phyloP scores from a whole-genome alignment of 257 asterid genomes.

The Solanum rostratum region DNA sequence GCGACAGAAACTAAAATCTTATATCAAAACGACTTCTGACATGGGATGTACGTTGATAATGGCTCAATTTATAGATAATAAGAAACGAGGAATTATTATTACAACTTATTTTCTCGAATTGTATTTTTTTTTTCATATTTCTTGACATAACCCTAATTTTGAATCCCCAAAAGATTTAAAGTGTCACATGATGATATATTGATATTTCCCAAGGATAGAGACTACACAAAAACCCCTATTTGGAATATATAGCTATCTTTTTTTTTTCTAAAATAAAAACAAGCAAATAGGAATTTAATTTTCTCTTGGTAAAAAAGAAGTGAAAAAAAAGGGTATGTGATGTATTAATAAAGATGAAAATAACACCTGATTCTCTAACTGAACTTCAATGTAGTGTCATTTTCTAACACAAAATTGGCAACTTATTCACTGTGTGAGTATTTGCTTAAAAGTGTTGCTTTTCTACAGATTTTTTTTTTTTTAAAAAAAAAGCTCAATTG shows the following conservation, averaged over 20 bases:
- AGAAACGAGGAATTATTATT: background rate
- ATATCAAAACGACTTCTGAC: background rate
- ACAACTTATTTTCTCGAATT: background rate
- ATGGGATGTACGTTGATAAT: background rate
- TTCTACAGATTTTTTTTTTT: no score
- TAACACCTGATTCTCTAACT: slow-evolving; percentile 19
- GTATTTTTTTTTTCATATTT: background rate
- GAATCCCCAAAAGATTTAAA: background rate
- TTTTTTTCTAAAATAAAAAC: background rate
- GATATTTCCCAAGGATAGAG: slow-evolving; percentile 12
- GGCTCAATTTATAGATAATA: background rate
- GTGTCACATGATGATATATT: slow-evolving; percentile 29
- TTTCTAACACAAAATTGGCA: slow-evolving; percentile 4
- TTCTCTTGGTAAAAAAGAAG: background rate
- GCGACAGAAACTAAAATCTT: background rate
- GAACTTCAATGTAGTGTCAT: slow-evolving; percentile 19
- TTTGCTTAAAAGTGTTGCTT: background rate
- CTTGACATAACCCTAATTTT: slow-evolving; percentile 38
- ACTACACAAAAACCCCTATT: background rate
- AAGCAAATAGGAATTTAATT: background rate
- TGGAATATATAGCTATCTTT: background rate
- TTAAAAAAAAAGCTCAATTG: background rate
- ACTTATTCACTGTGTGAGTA: background rate
- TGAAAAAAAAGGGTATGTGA: background rate
- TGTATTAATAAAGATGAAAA: slow-evolving; percentile 1